These are phyloP conservation scores for Populus hybrid DNA, from an alignment of 441 rosid species.

Conservation along the genomic window DNA sequence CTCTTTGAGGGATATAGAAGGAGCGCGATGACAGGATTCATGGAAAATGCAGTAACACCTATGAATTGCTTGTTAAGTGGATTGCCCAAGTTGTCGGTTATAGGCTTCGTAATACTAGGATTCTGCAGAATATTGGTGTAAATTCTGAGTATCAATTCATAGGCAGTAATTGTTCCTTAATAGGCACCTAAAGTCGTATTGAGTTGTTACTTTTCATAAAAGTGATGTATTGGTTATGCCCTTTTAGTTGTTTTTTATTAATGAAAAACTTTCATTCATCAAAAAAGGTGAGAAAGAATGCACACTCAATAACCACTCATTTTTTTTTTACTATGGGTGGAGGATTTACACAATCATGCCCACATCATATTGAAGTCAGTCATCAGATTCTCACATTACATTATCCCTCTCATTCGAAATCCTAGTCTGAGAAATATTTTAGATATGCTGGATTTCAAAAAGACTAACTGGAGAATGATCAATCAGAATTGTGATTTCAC, in stretches of 20 bases:
- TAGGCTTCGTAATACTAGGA: not conserved
- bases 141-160: not conserved
- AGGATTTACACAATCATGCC: not conserved
- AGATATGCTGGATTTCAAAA: not conserved
- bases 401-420: not conserved
- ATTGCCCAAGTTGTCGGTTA: not conserved
- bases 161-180: not conserved
- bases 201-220: not conserved
- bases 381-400: no score
- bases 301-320: not conserved
- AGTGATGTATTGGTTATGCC: not conserved
- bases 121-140: not conserved
- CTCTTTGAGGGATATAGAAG: not conserved
- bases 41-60: not conserved
- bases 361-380: not conserved
- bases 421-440: not conserved
- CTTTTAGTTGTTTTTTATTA: not conserved
- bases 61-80: not conserved
- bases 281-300: not conserved
- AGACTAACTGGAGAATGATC: not conserved
- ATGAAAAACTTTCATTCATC: not conserved
- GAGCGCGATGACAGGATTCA: not conserved
- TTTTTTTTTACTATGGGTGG: not conserved
- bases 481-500: constrained; percentile 23
- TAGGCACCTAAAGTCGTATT: not conserved